Evolutionary conservation across 1,284 basidiomycete genomes (phyloP).

Genomic region (Gomphus bonarii): DNA sequence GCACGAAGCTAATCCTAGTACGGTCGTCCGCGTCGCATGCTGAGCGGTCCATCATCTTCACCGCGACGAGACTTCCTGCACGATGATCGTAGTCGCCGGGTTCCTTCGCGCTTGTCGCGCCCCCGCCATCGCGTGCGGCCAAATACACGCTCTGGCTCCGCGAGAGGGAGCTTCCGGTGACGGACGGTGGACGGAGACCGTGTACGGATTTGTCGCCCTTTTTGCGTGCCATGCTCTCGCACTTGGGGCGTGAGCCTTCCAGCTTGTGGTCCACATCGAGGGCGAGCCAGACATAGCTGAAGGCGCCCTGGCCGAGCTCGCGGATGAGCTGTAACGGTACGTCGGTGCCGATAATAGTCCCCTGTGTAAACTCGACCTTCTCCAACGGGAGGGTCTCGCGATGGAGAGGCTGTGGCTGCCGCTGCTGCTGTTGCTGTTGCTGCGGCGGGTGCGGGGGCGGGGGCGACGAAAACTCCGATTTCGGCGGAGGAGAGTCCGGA

Average conservation of each 20-base stretch:
- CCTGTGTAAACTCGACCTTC: background rate
- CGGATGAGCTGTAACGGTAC: constrained; percentile 33
- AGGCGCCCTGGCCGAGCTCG: constrained; percentile 63
- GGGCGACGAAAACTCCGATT: background rate
- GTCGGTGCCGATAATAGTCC: constrained; percentile 7
- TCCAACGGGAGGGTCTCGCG: background rate
- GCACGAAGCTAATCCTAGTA: constrained; percentile 74
- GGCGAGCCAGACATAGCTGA: constrained; percentile 71
- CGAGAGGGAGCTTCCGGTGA: background rate
- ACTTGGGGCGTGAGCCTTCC: constrained; percentile 13
- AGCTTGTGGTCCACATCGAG: constrained; percentile 35
- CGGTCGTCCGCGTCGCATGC: constrained; percentile 48
- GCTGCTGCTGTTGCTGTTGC: too few species aligned
- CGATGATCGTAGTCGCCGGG: constrained; percentile 12
- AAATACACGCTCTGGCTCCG: constrained; percentile 7
- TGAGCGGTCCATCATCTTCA: constrained; percentile 72
- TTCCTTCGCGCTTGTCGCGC: constrained; percentile 5
- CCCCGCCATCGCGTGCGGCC: background rate
- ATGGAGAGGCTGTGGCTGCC: background rate
- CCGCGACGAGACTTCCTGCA: constrained; percentile 52
- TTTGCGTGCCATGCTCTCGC: constrained; percentile 16
- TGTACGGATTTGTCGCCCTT: constrained; percentile 13
- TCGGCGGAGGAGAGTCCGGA: constrained; percentile 1
- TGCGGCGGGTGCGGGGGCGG: too few species aligned
- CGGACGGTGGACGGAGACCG: background rate